Conservation (phyloP, 345 rosid genomes). For the Diplotaxis tenuifolia region DNA sequence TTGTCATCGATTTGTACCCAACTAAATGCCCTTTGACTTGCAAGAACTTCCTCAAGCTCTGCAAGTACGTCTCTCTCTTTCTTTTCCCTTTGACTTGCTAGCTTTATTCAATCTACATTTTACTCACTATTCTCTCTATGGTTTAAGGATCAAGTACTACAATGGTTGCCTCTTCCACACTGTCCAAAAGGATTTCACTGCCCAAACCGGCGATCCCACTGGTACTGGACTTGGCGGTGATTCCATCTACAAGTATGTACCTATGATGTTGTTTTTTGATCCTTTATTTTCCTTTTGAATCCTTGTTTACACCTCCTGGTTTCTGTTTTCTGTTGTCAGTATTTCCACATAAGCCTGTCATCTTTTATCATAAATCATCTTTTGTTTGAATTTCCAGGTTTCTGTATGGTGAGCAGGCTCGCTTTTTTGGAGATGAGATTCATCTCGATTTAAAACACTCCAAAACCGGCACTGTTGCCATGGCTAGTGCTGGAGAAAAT, state of each 20-base stretch:
- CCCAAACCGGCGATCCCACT: slow-evolving; percentile 84
- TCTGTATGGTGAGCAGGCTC: slow-evolving; percentile 88
- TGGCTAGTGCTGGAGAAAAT: slow-evolving; percentile 97
- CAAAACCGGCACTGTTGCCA: slow-evolving; percentile 81
- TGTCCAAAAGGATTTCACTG: slow-evolving; percentile 87
- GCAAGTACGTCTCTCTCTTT: slow-evolving; percentile 54
- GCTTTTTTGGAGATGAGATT: slow-evolving; percentile 82
- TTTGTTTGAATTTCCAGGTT: slow-evolving; percentile 46
- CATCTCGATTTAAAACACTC: slow-evolving; percentile 83
- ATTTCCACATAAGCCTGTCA: background rate
- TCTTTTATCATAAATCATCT: background rate
- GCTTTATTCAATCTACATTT: background rate
- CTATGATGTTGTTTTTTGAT: too few relatives aligned
- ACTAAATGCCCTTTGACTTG: slow-evolving; percentile 75
- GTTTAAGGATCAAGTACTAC: slow-evolving; percentile 82
- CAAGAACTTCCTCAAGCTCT: slow-evolving; percentile 94
- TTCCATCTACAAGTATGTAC: slow-evolving; percentile 89
- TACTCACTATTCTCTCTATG: background rate
- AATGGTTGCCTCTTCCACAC: slow-evolving; percentile 84
- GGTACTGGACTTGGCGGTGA: slow-evolving; percentile 85
- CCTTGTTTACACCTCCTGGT: background rate
- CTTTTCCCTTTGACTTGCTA: background rate
- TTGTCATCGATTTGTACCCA: slow-evolving; percentile 65
- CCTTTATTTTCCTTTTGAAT: too few relatives aligned
- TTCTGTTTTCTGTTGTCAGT: background rate